Conservation (phyloP, 305 asterid species). For the Plantago lanceolata region DNA sequence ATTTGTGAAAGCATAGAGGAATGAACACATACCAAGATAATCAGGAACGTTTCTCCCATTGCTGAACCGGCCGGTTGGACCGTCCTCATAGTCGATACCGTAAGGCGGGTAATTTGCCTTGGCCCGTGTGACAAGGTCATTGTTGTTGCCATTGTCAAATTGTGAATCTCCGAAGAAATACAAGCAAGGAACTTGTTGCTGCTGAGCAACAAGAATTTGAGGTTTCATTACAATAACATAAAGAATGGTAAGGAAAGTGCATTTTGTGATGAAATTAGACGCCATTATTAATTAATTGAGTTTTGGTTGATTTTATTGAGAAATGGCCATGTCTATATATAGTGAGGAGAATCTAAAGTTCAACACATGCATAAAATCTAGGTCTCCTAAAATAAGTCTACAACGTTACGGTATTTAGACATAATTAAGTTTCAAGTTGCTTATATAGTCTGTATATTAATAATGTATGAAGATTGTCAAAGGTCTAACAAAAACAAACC, state of each 20-base stretch:
- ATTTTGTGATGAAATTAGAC: not conserved
- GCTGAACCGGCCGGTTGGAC: slow-evolving; percentile 21
- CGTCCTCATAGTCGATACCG: slow-evolving; percentile 26
- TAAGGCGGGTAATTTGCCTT: slow-evolving; percentile 24
- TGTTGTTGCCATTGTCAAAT: slow-evolving; percentile 30
- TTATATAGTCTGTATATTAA: too few relatives aligned
- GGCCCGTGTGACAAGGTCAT: slow-evolving; percentile 10
- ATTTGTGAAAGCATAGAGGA: too few relatives aligned
- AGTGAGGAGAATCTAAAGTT: too few relatives aligned
- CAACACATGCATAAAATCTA: too few relatives aligned
- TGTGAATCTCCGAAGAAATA: slow-evolving; percentile 18
- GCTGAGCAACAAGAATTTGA: not conserved
- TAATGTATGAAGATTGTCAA: too few relatives aligned
- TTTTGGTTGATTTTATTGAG: too few relatives aligned
- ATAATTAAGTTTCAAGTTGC: too few relatives aligned
- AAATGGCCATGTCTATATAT: too few relatives aligned
- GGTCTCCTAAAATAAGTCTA: too few relatives aligned
- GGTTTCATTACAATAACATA: not conserved
- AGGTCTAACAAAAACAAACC: too few relatives aligned
- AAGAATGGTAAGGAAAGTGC: not conserved
- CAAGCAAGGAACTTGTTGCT: slow-evolving; percentile 6
- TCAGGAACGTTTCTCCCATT: not conserved
- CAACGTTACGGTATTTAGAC: too few relatives aligned
- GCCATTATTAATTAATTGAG: not conserved
- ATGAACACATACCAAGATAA: not conserved